These are phyloP conservation scores for Echium plantagineum DNA, from an alignment of 257 asterid species.

Conservation along the genomic window DNA sequence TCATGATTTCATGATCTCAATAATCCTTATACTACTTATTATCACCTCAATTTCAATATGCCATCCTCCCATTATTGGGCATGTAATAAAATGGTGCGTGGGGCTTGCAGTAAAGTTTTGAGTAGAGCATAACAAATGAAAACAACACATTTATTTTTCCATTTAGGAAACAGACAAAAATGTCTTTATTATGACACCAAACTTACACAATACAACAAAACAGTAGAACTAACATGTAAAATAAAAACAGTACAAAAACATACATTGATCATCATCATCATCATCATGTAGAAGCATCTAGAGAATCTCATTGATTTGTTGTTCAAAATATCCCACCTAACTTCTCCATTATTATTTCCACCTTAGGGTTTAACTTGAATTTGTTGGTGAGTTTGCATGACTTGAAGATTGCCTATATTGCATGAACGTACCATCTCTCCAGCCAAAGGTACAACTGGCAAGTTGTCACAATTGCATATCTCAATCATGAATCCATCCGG, in stretches of 20 bases:
- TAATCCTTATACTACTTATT: too few species aligned
- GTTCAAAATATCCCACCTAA: neutral
- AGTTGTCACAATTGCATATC: conserved; percentile 21
- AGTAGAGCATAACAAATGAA: neutral
- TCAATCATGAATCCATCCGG: conserved; percentile 25
- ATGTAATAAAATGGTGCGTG: neutral
- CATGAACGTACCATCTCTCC: conserved; percentile 6
- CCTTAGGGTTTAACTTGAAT: conserved; percentile 16
- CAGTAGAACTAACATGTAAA: neutral
- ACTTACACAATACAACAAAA: conserved; percentile 3
- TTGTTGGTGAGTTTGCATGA: neutral
- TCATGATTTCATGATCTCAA: too few species aligned
- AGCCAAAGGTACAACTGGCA: conserved; percentile 8
- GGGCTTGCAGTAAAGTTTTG: neutral
- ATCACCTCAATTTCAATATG: too few species aligned
- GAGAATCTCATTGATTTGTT: neutral
- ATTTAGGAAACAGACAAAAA: conserved; percentile 2
- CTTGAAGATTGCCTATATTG: neutral
- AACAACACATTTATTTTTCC: neutral
- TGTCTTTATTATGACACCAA: conserved; percentile 6
- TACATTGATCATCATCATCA: too few species aligned
- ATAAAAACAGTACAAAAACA: neutral
- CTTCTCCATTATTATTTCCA: neutral
- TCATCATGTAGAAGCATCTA: neutral
- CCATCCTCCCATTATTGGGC: too few species aligned